These are phyloP conservation scores for Cladosporium sp. DNA, from an alignment of 2,329 filamentous ascomycete species.

Conservation along the genomic window DNA sequence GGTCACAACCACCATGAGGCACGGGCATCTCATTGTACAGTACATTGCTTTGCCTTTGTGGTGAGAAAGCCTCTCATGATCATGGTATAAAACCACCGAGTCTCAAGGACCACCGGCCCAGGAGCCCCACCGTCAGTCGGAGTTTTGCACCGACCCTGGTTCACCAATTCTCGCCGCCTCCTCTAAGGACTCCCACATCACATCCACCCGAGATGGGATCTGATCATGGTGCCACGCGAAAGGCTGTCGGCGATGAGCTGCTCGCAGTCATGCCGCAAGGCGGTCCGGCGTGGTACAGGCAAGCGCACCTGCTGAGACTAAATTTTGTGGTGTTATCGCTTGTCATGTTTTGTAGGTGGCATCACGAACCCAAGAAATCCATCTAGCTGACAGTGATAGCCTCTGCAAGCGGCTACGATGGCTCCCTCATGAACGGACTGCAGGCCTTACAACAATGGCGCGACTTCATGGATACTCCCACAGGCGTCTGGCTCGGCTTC, in stretches of 20 bases:
- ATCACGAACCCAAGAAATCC: background rate
- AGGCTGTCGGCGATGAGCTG: slow-evolving; percentile 16
- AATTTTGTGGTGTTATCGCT: slow-evolving; percentile 13
- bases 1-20: no score
- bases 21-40: no score
- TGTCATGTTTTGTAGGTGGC: slow-evolving; percentile 16
- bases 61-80: no score
- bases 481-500: slow-evolving; percentile 27
- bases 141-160: no score
- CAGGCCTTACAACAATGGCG: slow-evolving; percentile 30
- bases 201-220: background rate
- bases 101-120: no score
- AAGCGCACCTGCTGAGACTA: slow-evolving; percentile 16
- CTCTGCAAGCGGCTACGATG: slow-evolving; percentile 14
- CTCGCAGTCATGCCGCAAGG: slow-evolving; percentile 13
- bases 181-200: no score
- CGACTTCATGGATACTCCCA: slow-evolving; percentile 25
- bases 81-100: no score
- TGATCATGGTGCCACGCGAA: background rate
- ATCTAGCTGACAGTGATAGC: slow-evolving; percentile 4
- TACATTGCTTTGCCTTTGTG: no score
- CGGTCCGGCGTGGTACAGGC: slow-evolving; percentile 17
- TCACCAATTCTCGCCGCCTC: no score
- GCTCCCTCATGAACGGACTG: slow-evolving; percentile 16
- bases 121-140: no score